Conservation (phyloP, 306 rosid species). For the Trifolium repens region DNA sequence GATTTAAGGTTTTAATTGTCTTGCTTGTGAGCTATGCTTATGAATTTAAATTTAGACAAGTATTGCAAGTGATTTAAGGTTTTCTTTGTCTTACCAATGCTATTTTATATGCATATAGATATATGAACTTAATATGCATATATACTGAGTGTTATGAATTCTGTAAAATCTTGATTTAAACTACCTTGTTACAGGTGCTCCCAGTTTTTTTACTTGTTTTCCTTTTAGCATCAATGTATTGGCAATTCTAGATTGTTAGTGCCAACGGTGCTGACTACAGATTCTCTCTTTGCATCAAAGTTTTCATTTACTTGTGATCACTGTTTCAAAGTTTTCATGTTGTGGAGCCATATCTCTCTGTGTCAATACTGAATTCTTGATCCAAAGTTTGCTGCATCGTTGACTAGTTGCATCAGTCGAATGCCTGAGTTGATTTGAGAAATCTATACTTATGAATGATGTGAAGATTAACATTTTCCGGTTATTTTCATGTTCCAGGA, state of each 20-base stretch:
- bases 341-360: conserved; percentile 15
- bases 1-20: no score
- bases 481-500: conserved; percentile 47
- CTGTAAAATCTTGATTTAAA: no score
- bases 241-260: conserved; percentile 14
- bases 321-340: conserved; percentile 37
- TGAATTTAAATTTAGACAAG: no score
- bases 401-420: conserved; percentile 14
- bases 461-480: not conserved
- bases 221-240: conserved; percentile 4
- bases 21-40: no score
- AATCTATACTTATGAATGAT: conserved; percentile 6
- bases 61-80: no score
- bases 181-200: not conserved
- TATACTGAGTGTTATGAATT: no score
- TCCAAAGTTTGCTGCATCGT: conserved; percentile 6
- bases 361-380: not conserved
- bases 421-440: conserved; percentile 34
- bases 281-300: not conserved
- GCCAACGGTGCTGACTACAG: not conserved
- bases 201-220: conserved; percentile 8
- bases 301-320: conserved; percentile 31
- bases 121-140: no score
- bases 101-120: no score
- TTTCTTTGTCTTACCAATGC: no score